Evolutionary conservation across 257 asterid species (phyloP), one percentile per base, ranked within the genome.

Genomic region (Lycium ferocissimum): DNA sequence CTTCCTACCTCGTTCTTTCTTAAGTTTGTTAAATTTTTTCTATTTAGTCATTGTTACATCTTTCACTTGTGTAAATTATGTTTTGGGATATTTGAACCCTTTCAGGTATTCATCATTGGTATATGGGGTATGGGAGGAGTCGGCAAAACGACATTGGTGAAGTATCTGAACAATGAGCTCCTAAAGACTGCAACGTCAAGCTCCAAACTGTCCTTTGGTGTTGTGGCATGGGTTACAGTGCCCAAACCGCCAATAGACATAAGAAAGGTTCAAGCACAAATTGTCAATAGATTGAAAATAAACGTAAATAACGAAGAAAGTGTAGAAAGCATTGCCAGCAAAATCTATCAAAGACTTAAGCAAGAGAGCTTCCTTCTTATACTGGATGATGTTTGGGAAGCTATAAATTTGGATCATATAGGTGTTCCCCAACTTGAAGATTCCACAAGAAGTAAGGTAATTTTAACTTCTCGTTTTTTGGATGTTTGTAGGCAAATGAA

Each of bases 341-440:
- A 18, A 35, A 54, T 80, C 20, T 49, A 37, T 20, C 13, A 84
- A 51, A 84, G 84, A 57, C 56, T 84, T 11, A 47, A 45, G 12
- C 18, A 78, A 37, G 84, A 67, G 14, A 6, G 70, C 5, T 80
- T 80, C 62, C 84, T 85, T 71, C 54, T 85, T 0, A 85, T 85
- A 53, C 57, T 85, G 5, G 84, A 85, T 85, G 80, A 85, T 80
- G 85, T 85, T 53, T 80, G 87, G 87, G n/a, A 79, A 9, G 81
- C 49, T 8, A 80, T 85, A 20, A 17, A 85, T 54, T n/a, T 85
- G 38, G 81, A 79, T 63, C 0, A 40, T n/a, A 0, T 85, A 33
- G 87, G 87, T 18, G 71, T 85, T 13, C 87, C 85, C 5, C 87
- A 61, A 35, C 81, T 40, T 4, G 26, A 67, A 66, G 18, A 0